phyloP scores from a whole-genome alignment of 257 asterid species.

The Penstemon davidsonii region DNA sequence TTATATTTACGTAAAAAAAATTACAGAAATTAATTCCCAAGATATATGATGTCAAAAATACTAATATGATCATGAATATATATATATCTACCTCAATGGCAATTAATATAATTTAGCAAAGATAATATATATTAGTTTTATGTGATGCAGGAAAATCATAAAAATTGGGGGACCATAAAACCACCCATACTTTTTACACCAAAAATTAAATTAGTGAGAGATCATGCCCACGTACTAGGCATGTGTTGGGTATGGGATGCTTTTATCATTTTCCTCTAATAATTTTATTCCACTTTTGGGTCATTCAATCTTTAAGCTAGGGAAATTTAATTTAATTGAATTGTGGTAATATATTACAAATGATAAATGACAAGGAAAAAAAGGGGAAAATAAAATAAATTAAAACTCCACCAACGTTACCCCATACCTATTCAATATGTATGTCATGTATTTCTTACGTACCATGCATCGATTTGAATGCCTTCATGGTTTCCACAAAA shows the following conservation, averaged over 20 bases:
- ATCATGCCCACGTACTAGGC: conserved; percentile 45
- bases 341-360: not conserved
- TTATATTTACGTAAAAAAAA: too few relatives aligned
- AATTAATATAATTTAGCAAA: conserved; percentile 20
- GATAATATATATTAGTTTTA: conserved; percentile 13
- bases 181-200: conserved; percentile 36
- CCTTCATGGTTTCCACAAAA: too few relatives aligned
- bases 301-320: not conserved
- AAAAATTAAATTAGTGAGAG: conserved; percentile 30
- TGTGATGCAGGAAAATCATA: conserved; percentile 26
- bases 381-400: too few relatives aligned
- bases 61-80: not conserved
- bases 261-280: conserved; percentile 40
- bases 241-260: conserved; percentile 62
- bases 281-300: conserved; percentile 20
- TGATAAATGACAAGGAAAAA: not conserved
- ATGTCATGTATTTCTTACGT: too few relatives aligned
- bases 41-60: not conserved
- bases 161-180: conserved; percentile 38
- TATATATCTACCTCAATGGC: conserved; percentile 7
- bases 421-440: too few relatives aligned
- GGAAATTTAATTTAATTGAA: too few relatives aligned
- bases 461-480: too few relatives aligned
- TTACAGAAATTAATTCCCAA: too few relatives aligned
- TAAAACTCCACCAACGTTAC: too few relatives aligned